A percentile compares a stretch with the other conserved stretches of the same genome.
Conservation (phyloP, 192 early-diverging fungal genomes). For the Coemansia sp. region DNA sequence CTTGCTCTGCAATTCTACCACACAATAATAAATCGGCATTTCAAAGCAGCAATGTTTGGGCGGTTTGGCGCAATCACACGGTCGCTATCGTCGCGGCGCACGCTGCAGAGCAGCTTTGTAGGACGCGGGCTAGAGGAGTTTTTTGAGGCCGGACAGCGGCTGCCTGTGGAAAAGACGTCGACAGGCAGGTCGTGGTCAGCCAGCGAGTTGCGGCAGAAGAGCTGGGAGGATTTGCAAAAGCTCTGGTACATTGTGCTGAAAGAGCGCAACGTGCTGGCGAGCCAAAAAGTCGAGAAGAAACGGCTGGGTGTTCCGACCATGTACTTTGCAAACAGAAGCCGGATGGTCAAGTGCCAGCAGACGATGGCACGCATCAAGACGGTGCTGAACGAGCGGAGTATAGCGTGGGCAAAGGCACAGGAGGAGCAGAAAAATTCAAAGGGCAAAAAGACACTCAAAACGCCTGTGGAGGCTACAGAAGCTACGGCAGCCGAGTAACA, state of each 20-base stretch:
- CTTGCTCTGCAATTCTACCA: not conserved
- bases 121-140: conserved; percentile 65
- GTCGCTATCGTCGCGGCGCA: conserved; percentile 43
- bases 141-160: conserved; percentile 57
- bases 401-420: conserved; percentile 63
- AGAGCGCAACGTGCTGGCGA: conserved; percentile 79
- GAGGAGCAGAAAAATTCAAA: not conserved
- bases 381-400: conserved; percentile 72
- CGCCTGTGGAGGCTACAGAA: not conserved
- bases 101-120: conserved; percentile 51
- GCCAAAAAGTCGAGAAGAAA: conserved; percentile 67
- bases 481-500: no score
- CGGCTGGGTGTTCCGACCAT: conserved; percentile 58
- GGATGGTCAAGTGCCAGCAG: conserved; percentile 76
- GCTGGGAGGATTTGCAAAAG: conserved; percentile 95
- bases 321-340: conserved; percentile 63
- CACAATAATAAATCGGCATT: conserved; percentile 4
- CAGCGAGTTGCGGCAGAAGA: conserved; percentile 86
- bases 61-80: conserved; percentile 24
- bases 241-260: conserved; percentile 90
- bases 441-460: not conserved
- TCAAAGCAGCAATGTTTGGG: conserved; percentile 28
- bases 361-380: conserved; percentile 82
- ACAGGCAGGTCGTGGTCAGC: conserved; percentile 85
- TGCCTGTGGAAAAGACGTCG: conserved; percentile 53